These are phyloP conservation scores for Senna siamea DNA, from an alignment of 306 rosid genomes.

Conservation along the genomic window DNA sequence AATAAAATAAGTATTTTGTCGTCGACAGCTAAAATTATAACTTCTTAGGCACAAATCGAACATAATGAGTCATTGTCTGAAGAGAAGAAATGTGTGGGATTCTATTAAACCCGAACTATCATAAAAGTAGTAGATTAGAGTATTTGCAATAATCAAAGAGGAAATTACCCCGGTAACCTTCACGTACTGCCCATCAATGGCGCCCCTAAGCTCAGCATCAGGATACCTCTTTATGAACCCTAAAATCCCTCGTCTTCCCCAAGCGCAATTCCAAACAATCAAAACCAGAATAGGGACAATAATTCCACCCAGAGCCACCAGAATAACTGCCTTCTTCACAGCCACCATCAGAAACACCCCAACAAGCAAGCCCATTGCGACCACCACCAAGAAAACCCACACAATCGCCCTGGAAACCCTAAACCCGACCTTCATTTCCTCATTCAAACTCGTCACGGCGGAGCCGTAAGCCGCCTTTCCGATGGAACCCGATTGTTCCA, in stretches of 20 bases:
- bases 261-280: constrained; percentile 67
- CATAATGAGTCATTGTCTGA: constrained; percentile 20
- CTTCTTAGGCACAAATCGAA: not conserved
- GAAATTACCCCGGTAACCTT: constrained; percentile 97
- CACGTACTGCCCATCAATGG: constrained; percentile 92
- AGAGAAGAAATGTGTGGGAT: not conserved
- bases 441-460: constrained; percentile 76
- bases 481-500: constrained; percentile 49
- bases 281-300: constrained; percentile 57
- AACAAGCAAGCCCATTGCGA: constrained; percentile 78
- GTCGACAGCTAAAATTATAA: constrained; percentile 1
- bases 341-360: constrained; percentile 93
- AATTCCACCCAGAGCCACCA: constrained; percentile 63
- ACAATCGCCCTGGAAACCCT: constrained; percentile 77
- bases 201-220: constrained; percentile 93
- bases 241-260: constrained; percentile 72
- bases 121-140: constrained; percentile 12
- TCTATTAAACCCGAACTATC: not conserved
- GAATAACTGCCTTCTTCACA: constrained; percentile 77
- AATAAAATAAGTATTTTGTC: constrained; percentile 13
- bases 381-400: constrained; percentile 77
- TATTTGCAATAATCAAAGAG: not conserved
- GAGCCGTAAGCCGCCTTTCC: constrained; percentile 78
- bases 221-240: constrained; percentile 82
- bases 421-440: constrained; percentile 67